Base-by-base conservation (phyloP, 148 eudicot genomes). In the Pouteria glomerata region DNA sequence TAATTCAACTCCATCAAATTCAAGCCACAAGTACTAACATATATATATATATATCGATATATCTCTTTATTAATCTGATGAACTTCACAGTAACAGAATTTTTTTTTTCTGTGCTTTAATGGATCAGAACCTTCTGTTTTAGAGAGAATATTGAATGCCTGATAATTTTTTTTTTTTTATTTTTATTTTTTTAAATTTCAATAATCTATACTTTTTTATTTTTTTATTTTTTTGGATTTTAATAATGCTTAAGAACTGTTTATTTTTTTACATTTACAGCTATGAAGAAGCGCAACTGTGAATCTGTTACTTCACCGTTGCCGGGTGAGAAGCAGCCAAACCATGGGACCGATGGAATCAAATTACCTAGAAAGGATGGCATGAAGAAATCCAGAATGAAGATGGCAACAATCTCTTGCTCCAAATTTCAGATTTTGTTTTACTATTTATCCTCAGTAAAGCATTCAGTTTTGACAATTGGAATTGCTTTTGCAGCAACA, bases 251-350 rank as follows among this genome's bases (percentile, higher is more conserved):
- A 2, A 16, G 23, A 34, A 50, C 1, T 16, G 58, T 47, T 57
- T 26, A 26, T 45, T 33, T 35, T 34, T 66, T 31, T 44, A 18
- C 34, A 24, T 55, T 30, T 65, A 64, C 83, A 91, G 94, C 86
- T 23, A 85, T 81, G 34, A 85, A 74, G 76, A 91, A 91, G 74
- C 84, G 90, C 31, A 84, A 77, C 37, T 60, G 69, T 56, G 81
- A 82, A 63, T 68, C 84, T 5, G 26, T 74, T 21, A 75, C 82
- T 52, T 72, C 69, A 11, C 76, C 80, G 18, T 57, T 76, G 48
- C 70, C 66, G 23, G 74, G 59, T 70, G 44, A 75, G 24, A 82
- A 75, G 74, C 78, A 82, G 82, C 64, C 58, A 33, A 80, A 60
- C 72, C 71, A 59, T 71, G 67, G 59, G 34, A 72, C 60, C 7